Evolutionary conservation across 2,329 filamentous ascomycete species (phyloP), one percentile per base, ranked within the genome.

Genomic region (Rhinocladiella mackenziei): DNA sequence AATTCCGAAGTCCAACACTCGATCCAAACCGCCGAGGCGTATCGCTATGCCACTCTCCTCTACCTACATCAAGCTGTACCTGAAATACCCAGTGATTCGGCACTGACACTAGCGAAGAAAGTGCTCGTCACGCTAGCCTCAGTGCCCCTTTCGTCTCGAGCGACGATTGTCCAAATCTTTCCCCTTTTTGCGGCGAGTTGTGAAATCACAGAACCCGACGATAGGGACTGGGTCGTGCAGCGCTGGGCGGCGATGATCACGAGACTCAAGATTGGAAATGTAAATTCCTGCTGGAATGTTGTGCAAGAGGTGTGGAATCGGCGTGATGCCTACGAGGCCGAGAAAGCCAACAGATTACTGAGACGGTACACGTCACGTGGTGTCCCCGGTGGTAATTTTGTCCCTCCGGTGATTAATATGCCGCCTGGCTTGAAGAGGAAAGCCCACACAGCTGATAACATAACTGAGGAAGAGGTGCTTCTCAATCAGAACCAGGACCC

Each of bases 11-110:
- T 82, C 1, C 72, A 78, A 50, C 78, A 84, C 57, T 76, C 77
- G n/a, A 66, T 83, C 30, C 78, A 81, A 57, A 83, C 80, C 0
- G 81, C 81, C 0, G 73, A 80, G 55, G 80, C 81, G 2, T 84
- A 84, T 58, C 78, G 80, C 25, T 81, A 76, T 66, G 80, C 81
- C 4, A 83, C 78, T 0, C 61, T 84, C 7, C 67, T 84, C 3
- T 82, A 84, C 55, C 70, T 84, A 2, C 80, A 84, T 50, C 79
- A 83, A 62, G 78, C 81, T 1, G 78, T 86, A 0, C 82, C 82
- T 0, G 80, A 84, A 53, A 75, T 85, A 14, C 79, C 80, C 2
- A 82, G 75, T 2, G 67, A 75, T 30, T 67, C 74, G 2, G 72
- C 78, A 0, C 69, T 72, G 5, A 71, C 75, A 18, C 66, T 85